Conservation (phyloP, 2,329 filamentous ascomycete genomes). For the Penicillium brevicompactum region DNA sequence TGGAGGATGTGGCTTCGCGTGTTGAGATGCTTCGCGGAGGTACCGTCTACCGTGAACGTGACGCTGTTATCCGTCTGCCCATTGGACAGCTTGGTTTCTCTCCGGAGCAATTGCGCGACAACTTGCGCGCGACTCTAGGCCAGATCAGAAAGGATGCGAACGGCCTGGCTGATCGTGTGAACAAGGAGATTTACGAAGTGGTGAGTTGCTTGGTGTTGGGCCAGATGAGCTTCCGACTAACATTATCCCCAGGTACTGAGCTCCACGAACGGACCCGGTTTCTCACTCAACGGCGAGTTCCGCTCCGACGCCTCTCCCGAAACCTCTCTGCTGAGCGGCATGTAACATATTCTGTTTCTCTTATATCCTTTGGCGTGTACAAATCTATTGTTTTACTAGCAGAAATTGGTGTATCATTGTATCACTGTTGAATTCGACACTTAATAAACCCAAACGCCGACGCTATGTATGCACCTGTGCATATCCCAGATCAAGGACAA, state of each 20-base stretch:
- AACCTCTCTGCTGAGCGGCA: slow-evolving; percentile 48
- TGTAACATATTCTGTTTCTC: slow-evolving; percentile 54
- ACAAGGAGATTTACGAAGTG: slow-evolving; percentile 74
- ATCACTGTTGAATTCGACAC: slow-evolving; percentile 33
- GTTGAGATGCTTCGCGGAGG: slow-evolving; percentile 83
- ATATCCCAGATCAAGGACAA: slow-evolving; percentile 2
- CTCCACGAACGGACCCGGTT: slow-evolving; percentile 82
- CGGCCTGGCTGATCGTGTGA: slow-evolving; percentile 62
- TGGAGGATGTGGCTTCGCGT: slow-evolving; percentile 72
- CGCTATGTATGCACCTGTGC: slow-evolving; percentile 41
- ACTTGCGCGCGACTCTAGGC: slow-evolving; percentile 76
- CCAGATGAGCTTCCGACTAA: slow-evolving; percentile 1
- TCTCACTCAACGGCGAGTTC: slow-evolving; percentile 83
- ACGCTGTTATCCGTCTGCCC: slow-evolving; percentile 84
- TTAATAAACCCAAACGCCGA: slow-evolving; percentile 43
- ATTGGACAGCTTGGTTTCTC: slow-evolving; percentile 89
- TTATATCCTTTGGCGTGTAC: slow-evolving; percentile 36
- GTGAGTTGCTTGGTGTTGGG: slow-evolving; percentile 43
- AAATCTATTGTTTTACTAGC: slow-evolving; percentile 46
- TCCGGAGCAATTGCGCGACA: slow-evolving; percentile 80
- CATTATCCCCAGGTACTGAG: slow-evolving; percentile 66
- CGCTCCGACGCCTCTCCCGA: slow-evolving; percentile 62
- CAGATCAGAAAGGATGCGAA: slow-evolving; percentile 77
- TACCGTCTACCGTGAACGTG: slow-evolving; percentile 81
- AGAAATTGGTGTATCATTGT: slow-evolving; percentile 45